Percentiles rank a stretch among this genome's conserved stretches.
These are phyloP conservation scores for Cladosporium austrohemisphaericum DNA, from an alignment of 2,329 filamentous ascomycete genomes.

Conservation along the genomic window DNA sequence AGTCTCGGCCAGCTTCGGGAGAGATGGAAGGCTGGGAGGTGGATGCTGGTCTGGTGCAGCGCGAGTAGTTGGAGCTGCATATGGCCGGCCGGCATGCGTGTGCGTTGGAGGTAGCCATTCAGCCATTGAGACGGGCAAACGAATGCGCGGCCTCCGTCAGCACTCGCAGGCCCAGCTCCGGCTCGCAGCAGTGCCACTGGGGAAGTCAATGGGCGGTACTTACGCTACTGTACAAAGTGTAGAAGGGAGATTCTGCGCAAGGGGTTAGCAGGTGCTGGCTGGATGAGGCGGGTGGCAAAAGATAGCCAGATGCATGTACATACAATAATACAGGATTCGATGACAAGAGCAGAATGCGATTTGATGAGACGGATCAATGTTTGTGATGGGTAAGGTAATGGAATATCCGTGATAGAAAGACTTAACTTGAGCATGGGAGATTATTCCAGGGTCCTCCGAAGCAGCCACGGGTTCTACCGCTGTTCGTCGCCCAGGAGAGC, in stretches of 20 bases:
- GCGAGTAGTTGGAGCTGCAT: too few species aligned
- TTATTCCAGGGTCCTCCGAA: too few species aligned
- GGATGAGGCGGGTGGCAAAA: not conserved
- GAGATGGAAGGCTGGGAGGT: slow-evolving; percentile 5
- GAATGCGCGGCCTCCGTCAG: not conserved
- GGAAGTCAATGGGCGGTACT: not conserved
- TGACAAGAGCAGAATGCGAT: not conserved
- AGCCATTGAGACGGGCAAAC: too few species aligned
- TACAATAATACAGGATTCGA: slow-evolving; percentile 7
- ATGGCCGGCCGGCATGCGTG: not conserved
- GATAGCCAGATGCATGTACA: not conserved
- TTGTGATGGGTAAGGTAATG: not conserved
- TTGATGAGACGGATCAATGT: not conserved
- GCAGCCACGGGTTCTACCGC: too few species aligned
- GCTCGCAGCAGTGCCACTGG: not conserved
- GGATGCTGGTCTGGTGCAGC: too few species aligned
- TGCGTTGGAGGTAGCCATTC: not conserved
- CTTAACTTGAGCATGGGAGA: not conserved
- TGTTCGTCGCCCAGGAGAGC: too few species aligned
- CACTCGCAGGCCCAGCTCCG: not conserved
- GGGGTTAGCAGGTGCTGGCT: not conserved
- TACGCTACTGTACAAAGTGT: not conserved
- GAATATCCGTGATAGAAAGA: not conserved
- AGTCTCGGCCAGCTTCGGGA: too few species aligned
- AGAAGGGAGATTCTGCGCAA: slow-evolving; percentile 1